Evolutionary conservation across 768 basidiomycete genomes (phyloP).

Genomic region (Panaeolus papilionaceus): DNA sequence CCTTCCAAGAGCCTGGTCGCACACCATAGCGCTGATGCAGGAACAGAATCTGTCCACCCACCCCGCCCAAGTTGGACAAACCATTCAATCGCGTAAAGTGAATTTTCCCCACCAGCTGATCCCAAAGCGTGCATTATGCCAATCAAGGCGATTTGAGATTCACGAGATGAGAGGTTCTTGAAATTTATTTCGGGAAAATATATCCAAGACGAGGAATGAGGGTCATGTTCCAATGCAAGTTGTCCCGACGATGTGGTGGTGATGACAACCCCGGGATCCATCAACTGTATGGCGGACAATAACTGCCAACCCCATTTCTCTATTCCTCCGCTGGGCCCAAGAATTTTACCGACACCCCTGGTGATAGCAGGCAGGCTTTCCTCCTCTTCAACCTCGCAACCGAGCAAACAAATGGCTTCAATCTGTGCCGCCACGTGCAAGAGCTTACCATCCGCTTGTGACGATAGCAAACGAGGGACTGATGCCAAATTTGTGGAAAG

Average conservation of each 20-base stretch:
- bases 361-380: conserved; percentile 47
- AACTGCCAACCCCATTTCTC: conserved; percentile 94
- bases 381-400: conserved; percentile 28
- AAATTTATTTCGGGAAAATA: conserved; percentile 68
- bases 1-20: conserved; percentile 81
- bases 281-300: conserved; percentile 81
- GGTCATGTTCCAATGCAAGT: conserved; percentile 61
- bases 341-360: conserved; percentile 60
- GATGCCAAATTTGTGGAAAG: conserved; percentile 68
- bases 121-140: conserved; percentile 81
- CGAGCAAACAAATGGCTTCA: conserved; percentile 70
- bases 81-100: conserved; percentile 85
- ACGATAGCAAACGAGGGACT: conserved; percentile 74
- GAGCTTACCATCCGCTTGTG: conserved; percentile 77
- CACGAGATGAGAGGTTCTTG: conserved; percentile 57
- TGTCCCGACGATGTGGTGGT: conserved; percentile 56
- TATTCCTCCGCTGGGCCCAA: conserved; percentile 84
- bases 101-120: conserved; percentile 66
- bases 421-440: conserved; percentile 72
- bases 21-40: conserved; percentile 85
- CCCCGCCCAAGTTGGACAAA: conserved; percentile 62
- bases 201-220: conserved; percentile 38
- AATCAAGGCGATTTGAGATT: conserved; percentile 60
- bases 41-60: conserved; percentile 44
- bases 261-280: conserved; percentile 54